These are phyloP conservation scores for Wickerhamomyces chambardii DNA, from an alignment of 805 yeast species.

Conservation along the genomic window DNA sequence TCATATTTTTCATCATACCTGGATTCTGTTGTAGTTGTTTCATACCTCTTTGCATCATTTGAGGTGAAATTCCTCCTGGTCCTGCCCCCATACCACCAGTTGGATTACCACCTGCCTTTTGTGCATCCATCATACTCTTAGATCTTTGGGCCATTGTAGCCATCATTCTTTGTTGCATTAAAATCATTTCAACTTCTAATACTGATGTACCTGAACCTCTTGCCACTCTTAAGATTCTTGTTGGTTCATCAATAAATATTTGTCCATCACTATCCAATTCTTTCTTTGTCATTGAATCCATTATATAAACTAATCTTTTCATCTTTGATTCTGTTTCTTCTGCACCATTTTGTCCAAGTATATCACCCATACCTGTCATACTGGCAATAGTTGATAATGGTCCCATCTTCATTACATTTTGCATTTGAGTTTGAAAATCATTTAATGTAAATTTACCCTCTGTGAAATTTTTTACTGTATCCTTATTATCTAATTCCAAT, in stretches of 20 bases:
- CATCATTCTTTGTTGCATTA: conserved; percentile 90
- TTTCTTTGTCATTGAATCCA: conserved; percentile 93
- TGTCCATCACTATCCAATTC: conserved; percentile 90
- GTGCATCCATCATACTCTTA: conserved; percentile 38
- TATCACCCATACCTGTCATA: conserved; percentile 86
- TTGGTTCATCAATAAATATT: conserved; percentile 70
- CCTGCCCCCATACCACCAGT: conserved; percentile 51
- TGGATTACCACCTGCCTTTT: conserved; percentile 34
- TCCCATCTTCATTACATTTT: conserved; percentile 93
- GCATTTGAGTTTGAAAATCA: conserved; percentile 92
- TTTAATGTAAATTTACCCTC: conserved; percentile 90
- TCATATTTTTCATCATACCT: conserved; percentile 64
- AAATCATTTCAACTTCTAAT: conserved; percentile 86
- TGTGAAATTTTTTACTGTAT: conserved; percentile 83
- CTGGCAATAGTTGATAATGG: conserved; percentile 89
- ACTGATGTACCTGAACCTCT: conserved; percentile 91
- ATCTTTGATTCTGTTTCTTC: conserved; percentile 81
- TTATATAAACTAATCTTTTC: conserved; percentile 80
- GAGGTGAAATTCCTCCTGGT: conserved; percentile 19
- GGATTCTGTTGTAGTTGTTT: conserved; percentile 63
- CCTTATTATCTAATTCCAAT: conserved; percentile 80
- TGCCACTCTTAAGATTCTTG: conserved; percentile 83
- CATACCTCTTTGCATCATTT: conserved; percentile 42
- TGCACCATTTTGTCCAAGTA: conserved; percentile 84
- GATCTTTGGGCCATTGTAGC: conserved; percentile 80